These are phyloP conservation scores for Crithidia brevicula DNA, from an alignment of 208 protist species.

Conservation along the genomic window DNA sequence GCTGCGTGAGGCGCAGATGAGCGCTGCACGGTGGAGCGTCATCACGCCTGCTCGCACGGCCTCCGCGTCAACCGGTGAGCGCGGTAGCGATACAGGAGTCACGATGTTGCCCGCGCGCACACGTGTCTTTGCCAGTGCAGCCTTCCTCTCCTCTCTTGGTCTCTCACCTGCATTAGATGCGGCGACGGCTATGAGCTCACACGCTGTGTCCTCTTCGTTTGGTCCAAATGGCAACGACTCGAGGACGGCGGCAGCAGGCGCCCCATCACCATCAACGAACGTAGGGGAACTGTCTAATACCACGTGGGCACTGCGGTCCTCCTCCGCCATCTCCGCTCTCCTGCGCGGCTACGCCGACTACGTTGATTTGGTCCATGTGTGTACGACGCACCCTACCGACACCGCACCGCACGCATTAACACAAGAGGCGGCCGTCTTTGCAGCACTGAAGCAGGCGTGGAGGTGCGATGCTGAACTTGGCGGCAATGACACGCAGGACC, in stretches of 20 bases:
- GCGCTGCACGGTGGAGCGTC: conserved; percentile 19
- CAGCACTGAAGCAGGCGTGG: not conserved
- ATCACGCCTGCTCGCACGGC: not conserved
- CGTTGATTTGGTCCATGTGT: conserved; percentile 14
- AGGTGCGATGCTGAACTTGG: not conserved
- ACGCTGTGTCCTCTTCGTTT: too few species aligned
- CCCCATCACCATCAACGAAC: too few species aligned
- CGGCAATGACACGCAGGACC: not conserved
- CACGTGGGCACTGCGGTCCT: conserved; percentile 33
- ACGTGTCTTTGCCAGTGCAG: conserved; percentile 14
- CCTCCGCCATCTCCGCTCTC: conserved; percentile 21
- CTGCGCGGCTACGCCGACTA: conserved; percentile 30
- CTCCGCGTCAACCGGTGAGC: not conserved
- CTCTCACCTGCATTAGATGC: not conserved
- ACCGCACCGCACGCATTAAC: too few species aligned
- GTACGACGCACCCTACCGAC: not conserved
- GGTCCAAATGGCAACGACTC: too few species aligned
- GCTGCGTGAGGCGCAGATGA: conserved; percentile 32
- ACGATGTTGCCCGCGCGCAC: not conserved
- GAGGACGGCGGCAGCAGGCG: too few species aligned
- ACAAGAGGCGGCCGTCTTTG: not conserved
- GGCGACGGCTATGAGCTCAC: too few species aligned
- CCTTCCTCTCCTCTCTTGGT: conserved; percentile 15
- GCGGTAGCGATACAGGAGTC: too few species aligned
- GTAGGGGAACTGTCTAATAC: conserved; percentile 15